A percentile compares a stretch with the other conserved stretches of the same genome.
phyloP scores from a whole-genome alignment of 768 basidiomycete species.

The Pleurotus djamor region DNA sequence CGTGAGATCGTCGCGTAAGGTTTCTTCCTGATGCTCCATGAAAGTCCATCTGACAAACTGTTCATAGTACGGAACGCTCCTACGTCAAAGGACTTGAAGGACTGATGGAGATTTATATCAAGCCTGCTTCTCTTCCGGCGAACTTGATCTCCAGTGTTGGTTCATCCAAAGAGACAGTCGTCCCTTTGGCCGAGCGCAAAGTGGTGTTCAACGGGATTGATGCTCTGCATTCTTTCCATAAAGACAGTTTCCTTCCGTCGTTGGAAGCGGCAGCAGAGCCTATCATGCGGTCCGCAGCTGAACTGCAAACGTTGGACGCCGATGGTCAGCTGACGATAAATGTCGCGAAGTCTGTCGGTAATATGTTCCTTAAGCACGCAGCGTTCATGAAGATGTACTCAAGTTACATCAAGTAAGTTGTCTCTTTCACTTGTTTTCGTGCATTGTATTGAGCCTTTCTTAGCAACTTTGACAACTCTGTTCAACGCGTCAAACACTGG shows the following conservation, averaged over 20 bases:
- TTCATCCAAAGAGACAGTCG: constrained; percentile 77
- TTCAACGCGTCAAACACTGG: constrained; percentile 89
- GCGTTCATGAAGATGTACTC: constrained; percentile 99
- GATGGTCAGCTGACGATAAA: constrained; percentile 73
- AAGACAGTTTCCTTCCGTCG: constrained; percentile 89
- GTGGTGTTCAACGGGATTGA: constrained; percentile 93
- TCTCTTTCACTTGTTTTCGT: constrained; percentile 5
- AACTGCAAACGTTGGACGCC: constrained; percentile 51
- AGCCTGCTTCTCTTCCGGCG: constrained; percentile 71
- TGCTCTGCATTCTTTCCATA: constrained; percentile 88
- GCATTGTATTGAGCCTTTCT: constrained; percentile 1
- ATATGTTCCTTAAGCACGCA: constrained; percentile 90
- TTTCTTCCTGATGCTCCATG: background rate
- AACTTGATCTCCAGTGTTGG: constrained; percentile 70
- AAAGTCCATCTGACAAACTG: constrained; percentile 10
- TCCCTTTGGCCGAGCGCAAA: constrained; percentile 84
- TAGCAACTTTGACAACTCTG: constrained; percentile 93
- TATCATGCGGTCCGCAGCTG: constrained; percentile 40
- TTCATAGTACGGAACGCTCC: constrained; percentile 81
- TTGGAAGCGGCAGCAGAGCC: constrained; percentile 77
- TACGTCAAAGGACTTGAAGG: constrained; percentile 95
- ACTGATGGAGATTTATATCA: constrained; percentile 93
- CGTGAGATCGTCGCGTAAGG: constrained; percentile 90
- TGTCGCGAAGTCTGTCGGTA: constrained; percentile 80
- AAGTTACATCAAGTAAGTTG: constrained; percentile 89